phyloP scores from a whole-genome alignment of 2,329 filamentous ascomycete genomes.

The Xylariaceae sp. region DNA sequence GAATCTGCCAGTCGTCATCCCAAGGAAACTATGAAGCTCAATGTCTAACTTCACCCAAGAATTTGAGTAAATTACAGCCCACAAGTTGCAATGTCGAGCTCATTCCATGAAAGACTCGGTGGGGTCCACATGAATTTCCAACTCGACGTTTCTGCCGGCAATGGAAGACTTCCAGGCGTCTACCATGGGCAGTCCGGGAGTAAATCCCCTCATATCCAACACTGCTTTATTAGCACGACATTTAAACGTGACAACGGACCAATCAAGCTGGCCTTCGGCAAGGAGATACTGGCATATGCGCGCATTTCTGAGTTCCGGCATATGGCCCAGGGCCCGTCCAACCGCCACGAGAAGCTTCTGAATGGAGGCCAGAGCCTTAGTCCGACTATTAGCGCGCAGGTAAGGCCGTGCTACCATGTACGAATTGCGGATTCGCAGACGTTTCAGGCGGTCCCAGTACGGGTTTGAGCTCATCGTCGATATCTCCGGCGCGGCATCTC shows the following conservation, averaged over 20 bases:
- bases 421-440: slow-evolving; percentile 23
- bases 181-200: slow-evolving; percentile 7
- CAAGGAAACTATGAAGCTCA: background rate
- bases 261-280: slow-evolving; percentile 17
- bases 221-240: slow-evolving; percentile 1
- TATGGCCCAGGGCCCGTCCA: slow-evolving; percentile 16
- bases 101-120: background rate
- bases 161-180: slow-evolving; percentile 14
- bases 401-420: slow-evolving; percentile 25
- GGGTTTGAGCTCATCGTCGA: slow-evolving; percentile 14
- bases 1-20: background rate
- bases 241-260: slow-evolving; percentile 22
- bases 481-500: slow-evolving; percentile 1
- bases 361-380: slow-evolving; percentile 14
- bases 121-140: slow-evolving; percentile 9
- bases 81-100: background rate
- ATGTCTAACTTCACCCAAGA: too few species aligned
- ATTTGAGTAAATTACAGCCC: background rate
- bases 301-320: slow-evolving; percentile 19
- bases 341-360: slow-evolving; percentile 15
- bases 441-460: slow-evolving; percentile 15
- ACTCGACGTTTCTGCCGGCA: slow-evolving; percentile 1
- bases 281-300: slow-evolving; percentile 24
- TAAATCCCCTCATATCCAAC: slow-evolving; percentile 13
- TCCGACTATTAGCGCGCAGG: slow-evolving; percentile 12